These are phyloP conservation scores for Salix koriyanagi DNA, from an alignment of 345 rosid genomes.

Conservation along the genomic window DNA sequence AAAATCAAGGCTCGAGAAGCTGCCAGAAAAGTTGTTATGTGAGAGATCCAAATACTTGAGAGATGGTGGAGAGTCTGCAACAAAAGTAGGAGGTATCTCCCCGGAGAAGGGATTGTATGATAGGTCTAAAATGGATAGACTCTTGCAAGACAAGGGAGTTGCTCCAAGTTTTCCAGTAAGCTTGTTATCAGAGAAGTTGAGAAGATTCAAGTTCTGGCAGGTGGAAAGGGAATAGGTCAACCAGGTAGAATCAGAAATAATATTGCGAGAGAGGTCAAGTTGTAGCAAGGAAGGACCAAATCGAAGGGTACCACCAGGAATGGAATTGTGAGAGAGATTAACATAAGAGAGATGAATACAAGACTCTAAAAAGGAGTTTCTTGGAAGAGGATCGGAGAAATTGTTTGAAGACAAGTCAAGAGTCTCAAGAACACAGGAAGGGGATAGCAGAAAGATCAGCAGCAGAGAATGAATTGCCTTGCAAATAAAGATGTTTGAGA, in stretches of 20 bases:
- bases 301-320: constrained; percentile 46
- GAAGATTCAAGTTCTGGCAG: constrained; percentile 61
- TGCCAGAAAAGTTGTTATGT: constrained; percentile 67
- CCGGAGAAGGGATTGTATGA: constrained; percentile 64
- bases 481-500: constrained; percentile 47
- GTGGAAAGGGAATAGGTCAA: constrained; percentile 42
- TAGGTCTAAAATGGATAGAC: constrained; percentile 59
- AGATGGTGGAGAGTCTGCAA: constrained; percentile 40
- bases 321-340: constrained; percentile 52
- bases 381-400: constrained; percentile 46
- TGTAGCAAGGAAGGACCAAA: constrained; percentile 45
- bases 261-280: constrained; percentile 55
- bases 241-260: constrained; percentile 39
- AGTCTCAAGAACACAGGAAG: constrained; percentile 43
- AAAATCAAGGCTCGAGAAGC: constrained; percentile 47
- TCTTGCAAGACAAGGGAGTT: constrained; percentile 41
- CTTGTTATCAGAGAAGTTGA: constrained; percentile 63
- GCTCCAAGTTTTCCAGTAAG: constrained; percentile 42
- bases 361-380: constrained; percentile 33
- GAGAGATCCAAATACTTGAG: constrained; percentile 63
- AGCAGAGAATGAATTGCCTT: constrained; percentile 52
- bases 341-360: constrained; percentile 37
- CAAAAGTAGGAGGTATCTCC: constrained; percentile 42
- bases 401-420: constrained; percentile 69
- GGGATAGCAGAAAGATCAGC: constrained; percentile 39